phyloP scores from a whole-genome alignment of 257 asterid species.

The Fraxinus anomala region DNA sequence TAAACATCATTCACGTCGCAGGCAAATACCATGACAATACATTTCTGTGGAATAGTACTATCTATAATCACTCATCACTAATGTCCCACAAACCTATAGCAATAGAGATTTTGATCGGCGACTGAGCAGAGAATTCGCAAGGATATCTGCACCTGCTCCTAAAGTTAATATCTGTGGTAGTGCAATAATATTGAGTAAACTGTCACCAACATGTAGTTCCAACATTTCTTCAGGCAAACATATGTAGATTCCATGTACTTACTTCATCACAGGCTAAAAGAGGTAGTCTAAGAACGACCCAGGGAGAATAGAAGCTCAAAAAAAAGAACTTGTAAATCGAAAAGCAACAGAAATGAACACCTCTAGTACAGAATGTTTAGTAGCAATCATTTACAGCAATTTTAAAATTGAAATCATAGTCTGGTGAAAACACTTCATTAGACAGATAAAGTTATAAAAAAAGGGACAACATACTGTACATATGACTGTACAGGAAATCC shows the following conservation, averaged over 20 bases:
- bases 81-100: no score
- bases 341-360: not conserved
- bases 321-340: not conserved
- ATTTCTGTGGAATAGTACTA: no score
- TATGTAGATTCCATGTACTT: not conserved
- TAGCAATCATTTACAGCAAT: conserved; percentile 23
- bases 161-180: no score
- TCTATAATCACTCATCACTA: not conserved
- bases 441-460: conserved; percentile 23
- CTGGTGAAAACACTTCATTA: conserved; percentile 26
- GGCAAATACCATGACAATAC: no score
- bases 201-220: no score
- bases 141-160: no score
- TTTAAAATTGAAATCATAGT: conserved; percentile 2
- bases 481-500: conserved; percentile 40
- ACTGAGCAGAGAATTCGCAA: no score
- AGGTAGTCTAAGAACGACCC: not conserved
- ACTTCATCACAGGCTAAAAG: not conserved
- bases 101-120: no score
- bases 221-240: not conserved
- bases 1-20: not conserved
- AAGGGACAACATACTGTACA: conserved; percentile 44
- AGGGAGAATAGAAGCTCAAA: not conserved
- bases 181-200: no score
- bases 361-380: conserved; percentile 1